These are phyloP conservation scores for Penicillium sp. DNA, from an alignment of 2,329 filamentous ascomycete genomes.

Conservation along the genomic window DNA sequence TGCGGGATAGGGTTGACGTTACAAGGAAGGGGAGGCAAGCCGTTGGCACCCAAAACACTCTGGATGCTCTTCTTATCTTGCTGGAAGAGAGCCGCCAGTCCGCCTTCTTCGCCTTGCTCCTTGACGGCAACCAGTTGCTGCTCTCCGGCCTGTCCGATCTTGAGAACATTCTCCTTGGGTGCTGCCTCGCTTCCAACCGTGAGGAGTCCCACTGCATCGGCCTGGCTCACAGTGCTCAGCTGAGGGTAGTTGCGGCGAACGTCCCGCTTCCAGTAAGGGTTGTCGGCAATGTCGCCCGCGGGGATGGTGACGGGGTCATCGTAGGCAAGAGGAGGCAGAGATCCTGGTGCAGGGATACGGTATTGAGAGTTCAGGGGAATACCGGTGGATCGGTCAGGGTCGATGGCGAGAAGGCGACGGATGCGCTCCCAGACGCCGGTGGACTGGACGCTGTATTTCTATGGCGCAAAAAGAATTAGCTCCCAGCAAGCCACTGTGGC, in stretches of 20 bases:
- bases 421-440: conserved; percentile 82
- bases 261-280: conserved; percentile 97
- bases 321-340: conserved; percentile 67
- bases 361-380: conserved; percentile 89
- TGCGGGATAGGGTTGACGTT: conserved; percentile 55
- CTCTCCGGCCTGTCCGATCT: conserved; percentile 71
- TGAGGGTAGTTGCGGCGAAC: conserved; percentile 76
- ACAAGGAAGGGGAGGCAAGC: conserved; percentile 82
- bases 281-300: conserved; percentile 85
- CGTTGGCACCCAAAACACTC: conserved; percentile 68
- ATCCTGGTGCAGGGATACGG: conserved; percentile 80
- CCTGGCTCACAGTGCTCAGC: conserved; percentile 76
- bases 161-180: conserved; percentile 73
- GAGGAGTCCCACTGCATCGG: conserved; percentile 80
- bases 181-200: conserved; percentile 76
- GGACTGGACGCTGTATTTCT: conserved; percentile 98
- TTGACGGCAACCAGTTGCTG: conserved; percentile 74
- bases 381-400: conserved; percentile 85
- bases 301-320: conserved; percentile 80
- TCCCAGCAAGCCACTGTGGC: neutral
- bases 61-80: conserved; percentile 57
- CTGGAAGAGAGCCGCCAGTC: conserved; percentile 72
- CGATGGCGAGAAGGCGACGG: conserved; percentile 74
- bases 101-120: conserved; percentile 69
- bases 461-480: conserved; percentile 5